Conservation (phyloP, 306 rosid species). For the Gastrolobium villosum region DNA sequence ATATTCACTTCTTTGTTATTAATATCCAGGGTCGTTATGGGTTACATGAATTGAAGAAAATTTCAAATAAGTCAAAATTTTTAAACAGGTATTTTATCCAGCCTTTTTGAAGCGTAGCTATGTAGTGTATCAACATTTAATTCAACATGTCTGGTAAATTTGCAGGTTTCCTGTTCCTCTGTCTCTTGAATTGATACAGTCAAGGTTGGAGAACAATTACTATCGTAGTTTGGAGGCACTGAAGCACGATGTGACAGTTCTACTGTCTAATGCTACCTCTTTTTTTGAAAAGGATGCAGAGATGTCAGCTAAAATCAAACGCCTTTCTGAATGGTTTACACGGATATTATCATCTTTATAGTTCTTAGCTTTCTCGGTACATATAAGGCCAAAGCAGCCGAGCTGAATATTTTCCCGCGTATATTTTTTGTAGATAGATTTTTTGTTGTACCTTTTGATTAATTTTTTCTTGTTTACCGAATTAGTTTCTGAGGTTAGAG, state of each 20-base stretch:
- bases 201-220: conserved; percentile 85
- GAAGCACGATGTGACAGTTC: conserved; percentile 75
- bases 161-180: conserved; percentile 92
- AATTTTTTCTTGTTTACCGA: conserved; percentile 34
- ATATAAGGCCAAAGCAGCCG: conserved; percentile 53
- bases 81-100: conserved; percentile 72
- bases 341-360: conserved; percentile 67
- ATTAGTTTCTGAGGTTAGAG: conserved; percentile 49
- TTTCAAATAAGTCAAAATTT: conserved; percentile 69
- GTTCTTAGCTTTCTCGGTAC: conserved; percentile 47
- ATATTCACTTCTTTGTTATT: conserved; percentile 43
- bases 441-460: conserved; percentile 41
- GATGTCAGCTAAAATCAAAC: conserved; percentile 62
- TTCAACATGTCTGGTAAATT: conserved; percentile 40
- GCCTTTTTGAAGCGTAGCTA: conserved; percentile 14
- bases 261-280: conserved; percentile 70
- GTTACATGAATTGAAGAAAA: conserved; percentile 67
- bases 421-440: conserved; percentile 65
- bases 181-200: conserved; percentile 74
- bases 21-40: conserved; percentile 84
- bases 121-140: conserved; percentile 3
- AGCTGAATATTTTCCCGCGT: conserved; percentile 49
- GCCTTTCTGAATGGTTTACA: conserved; percentile 87
- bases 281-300: conserved; percentile 71
- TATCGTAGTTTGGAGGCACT: conserved; percentile 91